phyloP scores from a whole-genome alignment of 768 basidiomycete genomes.

The Lactarius psammicola region DNA sequence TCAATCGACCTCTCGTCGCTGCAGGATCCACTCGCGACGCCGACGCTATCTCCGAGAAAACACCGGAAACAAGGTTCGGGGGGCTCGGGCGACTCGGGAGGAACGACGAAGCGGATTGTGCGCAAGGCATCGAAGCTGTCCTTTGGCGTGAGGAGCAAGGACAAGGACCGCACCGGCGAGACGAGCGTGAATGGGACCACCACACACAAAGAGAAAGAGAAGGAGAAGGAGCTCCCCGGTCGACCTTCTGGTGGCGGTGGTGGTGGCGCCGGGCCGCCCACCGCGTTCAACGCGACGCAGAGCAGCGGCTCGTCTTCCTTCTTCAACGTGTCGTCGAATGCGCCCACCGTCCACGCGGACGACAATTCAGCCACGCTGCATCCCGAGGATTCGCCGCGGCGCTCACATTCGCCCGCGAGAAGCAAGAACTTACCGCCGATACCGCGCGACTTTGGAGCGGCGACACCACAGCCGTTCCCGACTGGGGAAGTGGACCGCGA shows the following conservation, averaged over 20 bases:
- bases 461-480: conserved; percentile 44
- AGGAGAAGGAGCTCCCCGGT: conserved; percentile 47
- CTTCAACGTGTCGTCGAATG: conserved; percentile 72
- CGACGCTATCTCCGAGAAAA: conserved; percentile 36
- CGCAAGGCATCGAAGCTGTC: conserved; percentile 80
- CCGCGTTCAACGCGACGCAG: conserved; percentile 54
- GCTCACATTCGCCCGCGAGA: conserved; percentile 54
- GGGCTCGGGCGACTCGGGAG: conserved; percentile 52
- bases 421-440: conserved; percentile 74
- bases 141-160: conserved; percentile 62
- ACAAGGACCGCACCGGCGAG: conserved; percentile 38
- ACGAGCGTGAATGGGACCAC: conserved; percentile 22
- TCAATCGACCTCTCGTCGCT: conserved; percentile 89
- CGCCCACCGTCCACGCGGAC: conserved; percentile 40
- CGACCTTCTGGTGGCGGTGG: conserved; percentile 42
- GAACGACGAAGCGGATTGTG: conserved; percentile 53
- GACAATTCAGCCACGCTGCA: conserved; percentile 36
- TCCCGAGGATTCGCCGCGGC: conserved; percentile 30
- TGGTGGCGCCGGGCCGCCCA: conserved; percentile 31
- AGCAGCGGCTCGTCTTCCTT: conserved; percentile 82
- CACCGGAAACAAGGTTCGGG: conserved; percentile 47
- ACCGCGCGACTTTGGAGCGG: conserved; percentile 64
- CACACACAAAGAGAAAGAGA: conserved; percentile 26
- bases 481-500: conserved; percentile 67
- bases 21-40: conserved; percentile 35